These are phyloP conservation scores for Staphylotrichum longicolle DNA, from an alignment of 495 filamentous ascomycete genomes.

Conservation along the genomic window DNA sequence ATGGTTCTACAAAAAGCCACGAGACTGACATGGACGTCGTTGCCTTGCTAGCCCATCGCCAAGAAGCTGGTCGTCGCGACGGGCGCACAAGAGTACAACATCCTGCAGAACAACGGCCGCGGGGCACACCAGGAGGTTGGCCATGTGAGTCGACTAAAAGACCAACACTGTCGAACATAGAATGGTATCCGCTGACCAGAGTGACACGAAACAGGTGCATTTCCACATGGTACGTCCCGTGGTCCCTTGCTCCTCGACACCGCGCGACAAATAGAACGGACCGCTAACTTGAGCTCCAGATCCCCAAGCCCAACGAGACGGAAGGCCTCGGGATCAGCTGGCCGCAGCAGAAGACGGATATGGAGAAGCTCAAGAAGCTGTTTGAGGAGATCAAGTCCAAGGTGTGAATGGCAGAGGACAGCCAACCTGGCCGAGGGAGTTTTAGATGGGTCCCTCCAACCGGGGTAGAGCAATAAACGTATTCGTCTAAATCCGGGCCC, in stretches of 20 bases:
- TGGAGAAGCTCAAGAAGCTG: conserved; percentile 78
- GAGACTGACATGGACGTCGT: not conserved
- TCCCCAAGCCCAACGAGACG: conserved; percentile 85
- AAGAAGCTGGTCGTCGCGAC: conserved; percentile 81
- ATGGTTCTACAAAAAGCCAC: too few species aligned
- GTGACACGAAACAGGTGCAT: conserved; percentile 59
- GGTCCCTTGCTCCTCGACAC: too few species aligned
- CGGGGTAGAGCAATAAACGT: too few species aligned
- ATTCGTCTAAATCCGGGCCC: too few species aligned
- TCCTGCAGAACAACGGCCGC: conserved; percentile 94
- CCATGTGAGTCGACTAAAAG: conserved; percentile 60
- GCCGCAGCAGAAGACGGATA: conserved; percentile 74
- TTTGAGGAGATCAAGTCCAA: conserved; percentile 81
- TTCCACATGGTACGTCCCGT: conserved; percentile 75
- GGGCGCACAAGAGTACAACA: conserved; percentile 79
- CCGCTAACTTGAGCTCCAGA: conserved; percentile 47
- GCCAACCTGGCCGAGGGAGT: not conserved
- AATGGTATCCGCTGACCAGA: not conserved
- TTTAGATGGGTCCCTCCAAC: too few species aligned
- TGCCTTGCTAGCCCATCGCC: conserved; percentile 63
- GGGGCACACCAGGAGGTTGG: conserved; percentile 93
- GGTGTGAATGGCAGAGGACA: conserved; percentile 56
- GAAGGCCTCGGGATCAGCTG: conserved; percentile 81
- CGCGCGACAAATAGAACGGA: too few species aligned
- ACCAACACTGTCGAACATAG: too few species aligned